Percentiles rank a stretch among this genome's conserved stretches.
These are phyloP conservation scores for Euphorbia peplus DNA, from an alignment of 345 rosid species.

Conservation along the genomic window DNA sequence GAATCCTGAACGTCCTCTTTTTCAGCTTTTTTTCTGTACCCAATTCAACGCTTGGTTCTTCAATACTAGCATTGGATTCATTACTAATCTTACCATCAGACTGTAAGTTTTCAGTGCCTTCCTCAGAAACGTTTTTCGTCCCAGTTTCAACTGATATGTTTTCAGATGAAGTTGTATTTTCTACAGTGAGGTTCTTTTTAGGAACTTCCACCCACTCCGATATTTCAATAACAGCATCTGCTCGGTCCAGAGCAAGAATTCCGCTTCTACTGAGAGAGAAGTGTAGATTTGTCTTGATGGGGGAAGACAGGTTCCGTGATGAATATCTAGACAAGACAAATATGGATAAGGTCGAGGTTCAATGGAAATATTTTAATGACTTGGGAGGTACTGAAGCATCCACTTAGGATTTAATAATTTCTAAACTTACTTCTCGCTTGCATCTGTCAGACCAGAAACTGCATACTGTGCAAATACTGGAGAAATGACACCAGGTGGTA, in stretches of 20 bases:
- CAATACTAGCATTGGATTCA: conserved; percentile 34
- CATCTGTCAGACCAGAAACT: conserved; percentile 75
- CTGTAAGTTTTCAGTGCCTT: conserved; percentile 44
- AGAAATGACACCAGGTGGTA: conserved; percentile 71
- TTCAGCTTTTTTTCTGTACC: conserved; percentile 77
- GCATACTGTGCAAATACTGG: conserved; percentile 78
- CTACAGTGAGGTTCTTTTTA: conserved; percentile 61
- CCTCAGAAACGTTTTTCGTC: conserved; percentile 46
- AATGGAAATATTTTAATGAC: background rate
- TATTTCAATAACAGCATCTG: conserved; percentile 89
- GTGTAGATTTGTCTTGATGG: conserved; percentile 88
- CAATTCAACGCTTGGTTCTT: conserved; percentile 49
- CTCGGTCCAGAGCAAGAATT: conserved; percentile 78
- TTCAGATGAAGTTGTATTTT: conserved; percentile 58
- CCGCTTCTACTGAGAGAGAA: conserved; percentile 96
- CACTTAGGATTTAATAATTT: background rate
- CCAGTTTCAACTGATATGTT: conserved; percentile 49
- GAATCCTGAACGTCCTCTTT: conserved; percentile 73
- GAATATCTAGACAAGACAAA: conserved; percentile 57
- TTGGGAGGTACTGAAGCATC: conserved; percentile 6
- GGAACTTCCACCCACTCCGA: conserved; percentile 98
- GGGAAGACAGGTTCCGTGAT: conserved; percentile 84
- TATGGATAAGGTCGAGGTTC: conserved; percentile 1
- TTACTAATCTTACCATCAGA: conserved; percentile 41
- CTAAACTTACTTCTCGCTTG: conserved; percentile 72